phyloP scores from a whole-genome alignment of 2,329 filamentous ascomycete genomes.

The Teratosphaeria epicoccoides region DNA sequence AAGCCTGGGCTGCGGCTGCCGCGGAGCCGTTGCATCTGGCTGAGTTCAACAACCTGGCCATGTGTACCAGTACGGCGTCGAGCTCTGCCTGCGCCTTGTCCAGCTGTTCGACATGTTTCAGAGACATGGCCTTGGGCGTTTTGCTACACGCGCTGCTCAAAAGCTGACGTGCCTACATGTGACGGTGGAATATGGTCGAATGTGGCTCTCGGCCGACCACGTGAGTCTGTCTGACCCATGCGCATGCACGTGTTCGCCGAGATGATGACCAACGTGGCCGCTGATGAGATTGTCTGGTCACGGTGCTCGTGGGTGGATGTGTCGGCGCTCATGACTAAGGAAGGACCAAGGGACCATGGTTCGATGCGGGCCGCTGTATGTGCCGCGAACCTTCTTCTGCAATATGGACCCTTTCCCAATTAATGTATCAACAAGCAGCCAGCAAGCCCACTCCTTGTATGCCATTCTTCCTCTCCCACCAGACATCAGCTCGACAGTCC shows the following conservation, averaged over 20 bases:
- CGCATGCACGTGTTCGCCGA: not conserved
- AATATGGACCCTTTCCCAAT: not conserved
- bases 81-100: not conserved
- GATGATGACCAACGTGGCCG: no score
- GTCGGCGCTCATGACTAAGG: no score
- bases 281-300: not conserved
- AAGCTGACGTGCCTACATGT: not conserved
- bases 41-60: conserved; percentile 36
- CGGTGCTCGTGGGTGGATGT: no score
- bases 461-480: not conserved
- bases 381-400: not conserved
- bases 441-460: not conserved
- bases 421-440: not conserved
- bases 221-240: no score
- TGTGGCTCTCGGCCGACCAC: not conserved
- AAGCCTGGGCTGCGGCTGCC: conserved; percentile 20
- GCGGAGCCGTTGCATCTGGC: conserved; percentile 21
- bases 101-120: not conserved
- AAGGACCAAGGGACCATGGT: no score
- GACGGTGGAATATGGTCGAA: not conserved
- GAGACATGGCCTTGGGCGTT: not conserved
- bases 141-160: not conserved
- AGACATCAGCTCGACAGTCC: not conserved
- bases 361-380: not conserved
- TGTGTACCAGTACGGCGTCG: conserved; percentile 28